Percentiles rank a stretch among this genome's conserved stretches.
Conservation (phyloP, 371 early-diverging fungal species). For the Blakeslea trispora region DNA sequence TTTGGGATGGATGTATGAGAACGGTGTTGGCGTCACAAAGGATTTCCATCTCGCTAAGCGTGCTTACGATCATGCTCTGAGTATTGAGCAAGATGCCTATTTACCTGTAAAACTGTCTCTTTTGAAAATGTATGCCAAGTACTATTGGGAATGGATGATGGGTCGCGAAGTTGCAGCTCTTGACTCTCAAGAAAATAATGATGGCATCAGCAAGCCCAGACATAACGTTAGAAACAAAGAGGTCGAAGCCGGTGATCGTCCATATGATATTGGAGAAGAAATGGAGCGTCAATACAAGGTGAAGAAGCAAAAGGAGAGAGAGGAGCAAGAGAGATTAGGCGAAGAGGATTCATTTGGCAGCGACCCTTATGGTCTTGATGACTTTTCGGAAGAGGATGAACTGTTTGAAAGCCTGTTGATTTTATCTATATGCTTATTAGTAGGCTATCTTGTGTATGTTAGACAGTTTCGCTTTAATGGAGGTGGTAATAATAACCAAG, state of each 20-base stretch:
- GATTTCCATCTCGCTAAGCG: slow-evolving; percentile 94
- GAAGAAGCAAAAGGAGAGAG: slow-evolving; percentile 36
- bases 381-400: slow-evolving; percentile 52
- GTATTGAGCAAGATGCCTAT: slow-evolving; percentile 77
- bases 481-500: not conserved
- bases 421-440: slow-evolving; percentile 52
- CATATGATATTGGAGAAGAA: slow-evolving; percentile 40
- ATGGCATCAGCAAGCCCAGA: slow-evolving; percentile 13
- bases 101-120: slow-evolving; percentile 83
- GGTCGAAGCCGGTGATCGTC: slow-evolving; percentile 12
- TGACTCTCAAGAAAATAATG: not conserved
- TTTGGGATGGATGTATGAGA: slow-evolving; percentile 96
- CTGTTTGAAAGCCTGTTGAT: slow-evolving; percentile 60
- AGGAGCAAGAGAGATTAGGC: slow-evolving; percentile 34
- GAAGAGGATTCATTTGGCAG: slow-evolving; percentile 13
- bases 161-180: slow-evolving; percentile 55
- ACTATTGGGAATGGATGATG: slow-evolving; percentile 64
- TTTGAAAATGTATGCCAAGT: slow-evolving; percentile 69
- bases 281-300: slow-evolving; percentile 40
- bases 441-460: slow-evolving; percentile 67
- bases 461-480: slow-evolving; percentile 54
- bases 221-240: slow-evolving; percentile 18
- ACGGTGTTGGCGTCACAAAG: slow-evolving; percentile 85
- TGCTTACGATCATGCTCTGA: slow-evolving; percentile 80
- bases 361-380: slow-evolving; percentile 32